A percentile compares a stretch with the other conserved stretches of the same genome.
Conservation (phyloP, 179 eudicot species). For the Patellifolia procumbens region DNA sequence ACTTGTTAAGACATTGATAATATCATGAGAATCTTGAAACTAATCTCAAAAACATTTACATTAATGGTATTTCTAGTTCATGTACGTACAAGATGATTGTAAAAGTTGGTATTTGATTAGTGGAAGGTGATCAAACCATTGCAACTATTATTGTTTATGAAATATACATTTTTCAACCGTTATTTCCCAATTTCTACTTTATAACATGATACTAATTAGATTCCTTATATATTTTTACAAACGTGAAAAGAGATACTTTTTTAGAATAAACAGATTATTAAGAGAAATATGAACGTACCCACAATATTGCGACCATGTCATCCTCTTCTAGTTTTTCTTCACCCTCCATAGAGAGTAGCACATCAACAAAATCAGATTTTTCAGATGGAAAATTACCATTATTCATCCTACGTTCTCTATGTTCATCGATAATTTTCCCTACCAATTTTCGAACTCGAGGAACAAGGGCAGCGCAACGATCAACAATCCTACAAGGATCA, state of each 20-base stretch:
- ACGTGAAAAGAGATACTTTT: neutral
- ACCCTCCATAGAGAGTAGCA: constrained; percentile 52
- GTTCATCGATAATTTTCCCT: constrained; percentile 40
- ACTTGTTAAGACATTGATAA: too few species aligned
- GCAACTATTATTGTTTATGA: too few species aligned
- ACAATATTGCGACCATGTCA: constrained; percentile 59
- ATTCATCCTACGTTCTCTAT: constrained; percentile 13
- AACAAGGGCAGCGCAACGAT: constrained; percentile 47
- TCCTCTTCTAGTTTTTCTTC: constrained; percentile 55
- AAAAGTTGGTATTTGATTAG: too few species aligned
- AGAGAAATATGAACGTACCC: constrained; percentile 39
- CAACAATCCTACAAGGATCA: constrained; percentile 41
- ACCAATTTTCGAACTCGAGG: constrained; percentile 49
- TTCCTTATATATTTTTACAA: too few species aligned
- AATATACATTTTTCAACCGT: too few species aligned
- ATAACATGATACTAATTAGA: too few species aligned
- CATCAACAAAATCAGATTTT: constrained; percentile 44
- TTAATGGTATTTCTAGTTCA: too few species aligned
- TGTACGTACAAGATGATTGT: too few species aligned
- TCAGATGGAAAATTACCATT: constrained; percentile 13
- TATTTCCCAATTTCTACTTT: too few species aligned
- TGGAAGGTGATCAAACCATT: too few species aligned
- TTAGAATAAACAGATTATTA: neutral
- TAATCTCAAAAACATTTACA: too few species aligned
- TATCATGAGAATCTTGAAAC: too few species aligned